phyloP scores from a whole-genome alignment of 495 filamentous ascomycete species.

The Penicillium macrosclerotiorum region DNA sequence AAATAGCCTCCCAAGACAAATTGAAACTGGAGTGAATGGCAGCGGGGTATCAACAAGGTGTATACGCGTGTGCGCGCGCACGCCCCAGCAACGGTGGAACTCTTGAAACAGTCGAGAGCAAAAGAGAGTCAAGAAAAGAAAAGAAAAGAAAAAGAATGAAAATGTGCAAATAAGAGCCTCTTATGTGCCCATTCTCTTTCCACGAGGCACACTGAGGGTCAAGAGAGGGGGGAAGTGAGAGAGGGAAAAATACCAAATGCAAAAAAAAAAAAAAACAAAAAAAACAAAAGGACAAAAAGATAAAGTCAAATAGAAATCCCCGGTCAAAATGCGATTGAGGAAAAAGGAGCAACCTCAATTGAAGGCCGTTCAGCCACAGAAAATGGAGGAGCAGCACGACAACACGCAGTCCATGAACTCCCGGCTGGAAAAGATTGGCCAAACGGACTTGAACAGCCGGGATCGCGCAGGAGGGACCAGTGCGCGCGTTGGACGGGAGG shows the following conservation, averaged over 20 bases:
- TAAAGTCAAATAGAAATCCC: slow-evolving; percentile 1
- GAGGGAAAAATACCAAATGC: slow-evolving; percentile 12
- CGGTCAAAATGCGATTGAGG: background rate
- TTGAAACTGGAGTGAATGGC: slow-evolving; percentile 22
- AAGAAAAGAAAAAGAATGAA: slow-evolving; percentile 9
- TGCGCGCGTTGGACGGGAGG: slow-evolving; percentile 27
- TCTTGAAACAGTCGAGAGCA: slow-evolving; percentile 9
- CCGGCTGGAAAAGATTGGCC: slow-evolving; percentile 19
- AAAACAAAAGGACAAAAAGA: slow-evolving; percentile 13
- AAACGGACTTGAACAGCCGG: slow-evolving; percentile 39
- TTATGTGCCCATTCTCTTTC: slow-evolving; percentile 6
- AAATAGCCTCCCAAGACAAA: slow-evolving; percentile 32
- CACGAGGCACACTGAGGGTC: no score
- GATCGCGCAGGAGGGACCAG: slow-evolving; percentile 32
- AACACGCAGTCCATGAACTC: slow-evolving; percentile 19
- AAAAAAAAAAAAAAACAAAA: slow-evolving; percentile 9
- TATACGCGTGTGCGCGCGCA: background rate
- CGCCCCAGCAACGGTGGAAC: slow-evolving; percentile 1
- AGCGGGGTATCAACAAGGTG: slow-evolving; percentile 11
- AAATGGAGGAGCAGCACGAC: slow-evolving; percentile 15
- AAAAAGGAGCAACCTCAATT: slow-evolving; percentile 8
- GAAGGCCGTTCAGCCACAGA: slow-evolving; percentile 24
- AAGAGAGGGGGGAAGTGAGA: slow-evolving; percentile 10
- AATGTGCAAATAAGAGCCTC: slow-evolving; percentile 3
- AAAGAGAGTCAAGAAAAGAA: slow-evolving; percentile 14